Conservation (phyloP, 768 basidiomycete species). For the Tremella yokohamensis region DNA sequence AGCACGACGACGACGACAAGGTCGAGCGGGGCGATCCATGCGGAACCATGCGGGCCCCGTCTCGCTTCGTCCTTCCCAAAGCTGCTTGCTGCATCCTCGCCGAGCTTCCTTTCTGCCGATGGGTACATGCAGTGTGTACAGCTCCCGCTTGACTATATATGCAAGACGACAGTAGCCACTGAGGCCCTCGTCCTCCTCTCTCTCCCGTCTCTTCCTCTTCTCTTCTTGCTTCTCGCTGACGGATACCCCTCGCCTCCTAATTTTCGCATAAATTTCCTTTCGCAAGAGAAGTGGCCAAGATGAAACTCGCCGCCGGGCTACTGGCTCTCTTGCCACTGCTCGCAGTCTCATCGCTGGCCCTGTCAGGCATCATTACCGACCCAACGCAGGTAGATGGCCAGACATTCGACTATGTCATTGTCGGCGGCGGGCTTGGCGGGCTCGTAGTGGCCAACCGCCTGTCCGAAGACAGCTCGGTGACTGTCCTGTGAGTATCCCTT, state of each 20-base stretch:
- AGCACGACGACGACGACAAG: too few species aligned
- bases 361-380: conserved; percentile 2
- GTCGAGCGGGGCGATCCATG: too few species aligned
- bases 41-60: too few species aligned
- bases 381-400: conserved; percentile 25
- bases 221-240: background rate
- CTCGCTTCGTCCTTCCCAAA: too few species aligned
- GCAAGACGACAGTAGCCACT: too few species aligned
- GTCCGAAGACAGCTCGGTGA: conserved; percentile 55
- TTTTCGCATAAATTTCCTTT: background rate
- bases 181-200: background rate
- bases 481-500: conserved; percentile 49
- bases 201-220: background rate
- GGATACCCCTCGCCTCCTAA: background rate
- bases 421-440: conserved; percentile 57
- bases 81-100: too few species aligned
- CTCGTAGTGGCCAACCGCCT: conserved; percentile 56
- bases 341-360: background rate
- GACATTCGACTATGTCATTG: conserved; percentile 60
- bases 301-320: background rate
- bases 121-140: too few species aligned
- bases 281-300: background rate
- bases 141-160: too few species aligned
- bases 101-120: too few species aligned
- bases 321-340: background rate